Evolutionary conservation across 305 asterid genomes (phyloP).

Genomic region (Andrographis paniculata): DNA sequence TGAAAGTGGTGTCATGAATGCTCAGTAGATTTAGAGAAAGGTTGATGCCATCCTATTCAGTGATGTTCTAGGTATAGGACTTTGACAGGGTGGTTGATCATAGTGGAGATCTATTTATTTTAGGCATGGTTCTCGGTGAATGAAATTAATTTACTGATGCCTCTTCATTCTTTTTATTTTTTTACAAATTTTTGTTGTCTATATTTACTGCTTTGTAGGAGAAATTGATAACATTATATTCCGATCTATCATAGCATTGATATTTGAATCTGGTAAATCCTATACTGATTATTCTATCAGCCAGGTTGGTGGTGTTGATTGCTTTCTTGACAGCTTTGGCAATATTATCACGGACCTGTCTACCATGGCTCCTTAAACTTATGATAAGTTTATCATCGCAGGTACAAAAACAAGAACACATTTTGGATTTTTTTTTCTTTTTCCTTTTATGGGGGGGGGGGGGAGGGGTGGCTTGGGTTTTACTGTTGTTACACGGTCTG

Average conservation of each 20-base stretch:
- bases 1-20: background rate
- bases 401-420: too few species aligned
- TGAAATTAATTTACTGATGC: background rate
- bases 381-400: conserved; percentile 98
- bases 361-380: conserved; percentile 96
- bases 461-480: conserved; percentile 11
- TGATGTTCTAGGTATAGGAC: background rate
- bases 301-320: conserved; percentile 93
- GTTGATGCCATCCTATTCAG: background rate
- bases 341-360: conserved; percentile 75
- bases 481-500: conserved; percentile 6
- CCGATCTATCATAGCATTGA: conserved; percentile 5
- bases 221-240: background rate
- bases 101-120: background rate
- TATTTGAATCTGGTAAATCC: conserved; percentile 17
- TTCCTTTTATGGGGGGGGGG: too few species aligned
- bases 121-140: background rate
- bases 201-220: too few species aligned
- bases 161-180: too few species aligned
- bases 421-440: too few species aligned
- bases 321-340: conserved; percentile 72
- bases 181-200: too few species aligned
- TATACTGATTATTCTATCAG: conserved; percentile 52
- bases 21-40: conserved; percentile 8
- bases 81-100: background rate